Evolutionary conservation across 305 asterid species (phyloP).

Genomic region (Fraxinus greggii): DNA sequence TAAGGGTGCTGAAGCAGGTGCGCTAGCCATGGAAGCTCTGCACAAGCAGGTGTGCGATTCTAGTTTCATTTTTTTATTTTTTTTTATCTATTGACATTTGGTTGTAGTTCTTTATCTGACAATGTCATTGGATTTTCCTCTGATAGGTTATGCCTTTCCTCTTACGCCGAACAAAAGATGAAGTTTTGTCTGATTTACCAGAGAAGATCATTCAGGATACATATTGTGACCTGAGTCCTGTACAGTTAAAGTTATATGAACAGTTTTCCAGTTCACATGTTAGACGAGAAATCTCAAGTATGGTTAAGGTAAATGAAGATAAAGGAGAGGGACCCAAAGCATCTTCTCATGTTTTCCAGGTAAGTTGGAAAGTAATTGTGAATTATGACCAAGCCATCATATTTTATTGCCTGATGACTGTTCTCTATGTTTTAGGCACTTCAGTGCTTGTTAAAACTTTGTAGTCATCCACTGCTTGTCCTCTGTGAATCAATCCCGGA

Average conservation of each 20-base stretch:
- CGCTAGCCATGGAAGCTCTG: constrained; percentile 97
- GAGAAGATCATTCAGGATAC: constrained; percentile 96
- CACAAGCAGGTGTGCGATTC: constrained; percentile 77
- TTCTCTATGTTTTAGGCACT: constrained; percentile 60
- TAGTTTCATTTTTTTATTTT: constrained; percentile 14
- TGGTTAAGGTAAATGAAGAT: constrained; percentile 74
- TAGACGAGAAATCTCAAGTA: constrained; percentile 72
- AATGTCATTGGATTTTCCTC: constrained; percentile 21
- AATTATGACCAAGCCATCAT: background rate
- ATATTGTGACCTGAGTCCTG: constrained; percentile 90
- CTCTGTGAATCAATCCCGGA: constrained; percentile 77
- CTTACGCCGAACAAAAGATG: constrained; percentile 91
- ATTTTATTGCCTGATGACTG: constrained; percentile 20
- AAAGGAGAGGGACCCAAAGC: constrained; percentile 69
- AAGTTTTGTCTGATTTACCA: constrained; percentile 95
- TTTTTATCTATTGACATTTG: constrained; percentile 3
- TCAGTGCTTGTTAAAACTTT: constrained; percentile 87
- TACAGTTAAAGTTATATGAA: constrained; percentile 83
- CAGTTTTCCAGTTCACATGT: constrained; percentile 94
- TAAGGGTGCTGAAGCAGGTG: constrained; percentile 95
- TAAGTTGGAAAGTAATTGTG: constrained; percentile 27
- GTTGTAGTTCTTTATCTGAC: background rate
- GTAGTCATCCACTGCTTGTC: constrained; percentile 94
- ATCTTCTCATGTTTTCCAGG: constrained; percentile 98
- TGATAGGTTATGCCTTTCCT: constrained; percentile 95